phyloP scores from a whole-genome alignment of 2,329 filamentous ascomycete species.

The Aureobasidium uvarum region DNA sequence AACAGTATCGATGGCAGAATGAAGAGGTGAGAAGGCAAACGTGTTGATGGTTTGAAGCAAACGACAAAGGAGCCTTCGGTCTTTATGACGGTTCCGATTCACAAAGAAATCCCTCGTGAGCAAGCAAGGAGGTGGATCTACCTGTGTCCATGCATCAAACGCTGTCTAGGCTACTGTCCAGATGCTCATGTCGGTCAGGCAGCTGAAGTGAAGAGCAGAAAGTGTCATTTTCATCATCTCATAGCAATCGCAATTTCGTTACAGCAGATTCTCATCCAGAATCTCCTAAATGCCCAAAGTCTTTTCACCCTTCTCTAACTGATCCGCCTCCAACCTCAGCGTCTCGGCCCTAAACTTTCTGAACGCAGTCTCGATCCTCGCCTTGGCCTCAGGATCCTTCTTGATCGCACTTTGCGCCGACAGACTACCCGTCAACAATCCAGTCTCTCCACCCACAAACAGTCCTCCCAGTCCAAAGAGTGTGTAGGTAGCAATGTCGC shows the following conservation, averaged over 20 bases:
- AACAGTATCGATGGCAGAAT: too few relatives aligned
- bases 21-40: too few relatives aligned
- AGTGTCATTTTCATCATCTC: background rate
- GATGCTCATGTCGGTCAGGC: too few relatives aligned
- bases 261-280: background rate
- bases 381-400: constrained; percentile 53
- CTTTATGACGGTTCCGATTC: background rate
- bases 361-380: constrained; percentile 63
- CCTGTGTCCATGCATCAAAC: background rate
- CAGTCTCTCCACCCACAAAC: constrained; percentile 64
- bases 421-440: constrained; percentile 57
- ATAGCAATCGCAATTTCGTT: background rate
- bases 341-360: constrained; percentile 62
- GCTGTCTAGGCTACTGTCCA: background rate
- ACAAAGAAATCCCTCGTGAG: background rate
- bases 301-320: constrained; percentile 48
- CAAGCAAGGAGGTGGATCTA: too few relatives aligned
- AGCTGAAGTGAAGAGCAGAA: background rate
- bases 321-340: constrained; percentile 58
- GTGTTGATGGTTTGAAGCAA: too few relatives aligned
- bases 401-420: constrained; percentile 55
- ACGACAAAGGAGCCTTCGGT: too few relatives aligned
- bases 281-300: constrained; percentile 22
- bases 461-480: constrained; percentile 62
- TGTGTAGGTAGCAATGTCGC: constrained; percentile 62